Conservation (phyloP, 345 rosid genomes). For the Linum tenue region DNA sequence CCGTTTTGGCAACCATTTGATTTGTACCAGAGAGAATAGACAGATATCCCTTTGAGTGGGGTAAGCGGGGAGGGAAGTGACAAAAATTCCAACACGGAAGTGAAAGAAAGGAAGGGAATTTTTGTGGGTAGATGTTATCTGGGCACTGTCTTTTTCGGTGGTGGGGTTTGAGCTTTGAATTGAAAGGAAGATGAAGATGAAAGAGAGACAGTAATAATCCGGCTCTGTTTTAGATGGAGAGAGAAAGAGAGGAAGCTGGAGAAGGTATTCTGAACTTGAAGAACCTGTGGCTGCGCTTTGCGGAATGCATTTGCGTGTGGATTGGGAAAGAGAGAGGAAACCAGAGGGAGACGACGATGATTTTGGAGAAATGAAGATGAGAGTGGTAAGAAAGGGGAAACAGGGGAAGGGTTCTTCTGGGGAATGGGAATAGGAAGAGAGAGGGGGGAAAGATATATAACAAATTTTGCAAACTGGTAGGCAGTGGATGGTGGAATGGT, state of each 20-base stretch:
- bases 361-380: no score
- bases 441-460: no score
- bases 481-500: no score
- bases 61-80: neutral
- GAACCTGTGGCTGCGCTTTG: slow-evolving; percentile 24
- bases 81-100: neutral
- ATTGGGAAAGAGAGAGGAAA: neutral
- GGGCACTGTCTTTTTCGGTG: neutral
- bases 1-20: neutral
- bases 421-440: no score
- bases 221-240: neutral
- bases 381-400: no score
- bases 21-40: neutral
- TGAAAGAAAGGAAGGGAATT: neutral
- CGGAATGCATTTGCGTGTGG: slow-evolving; percentile 16
- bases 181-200: neutral
- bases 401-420: no score
- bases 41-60: no score
- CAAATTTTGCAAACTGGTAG: no score
- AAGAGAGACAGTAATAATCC: neutral
- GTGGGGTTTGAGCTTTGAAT: neutral
- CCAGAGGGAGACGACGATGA: neutral
- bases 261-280: slow-evolving; percentile 21
- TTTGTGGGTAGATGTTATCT: no score
- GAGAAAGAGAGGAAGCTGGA: neutral